Base-by-base conservation (phyloP, 2,329 filamentous ascomycete genomes). In the Chaetomium sp. region DNA sequence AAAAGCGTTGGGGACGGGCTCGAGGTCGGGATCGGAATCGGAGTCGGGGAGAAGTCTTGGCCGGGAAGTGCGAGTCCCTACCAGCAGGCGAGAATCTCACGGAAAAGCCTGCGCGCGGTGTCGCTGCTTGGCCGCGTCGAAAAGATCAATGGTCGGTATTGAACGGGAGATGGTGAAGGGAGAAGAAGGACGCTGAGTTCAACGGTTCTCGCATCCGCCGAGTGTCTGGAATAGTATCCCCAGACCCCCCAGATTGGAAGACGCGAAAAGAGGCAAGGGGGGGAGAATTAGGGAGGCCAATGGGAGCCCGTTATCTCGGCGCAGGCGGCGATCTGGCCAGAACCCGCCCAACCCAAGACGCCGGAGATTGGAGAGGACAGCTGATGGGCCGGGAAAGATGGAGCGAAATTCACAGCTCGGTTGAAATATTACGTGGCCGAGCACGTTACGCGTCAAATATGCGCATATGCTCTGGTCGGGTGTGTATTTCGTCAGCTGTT, bases 261-360 rank as follows among this genome's bases (percentile, higher is more conserved):
- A 36, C 14, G 40, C 9, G 33, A 53, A 8, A 10, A 8, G 46
- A 6, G 9, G 50, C 42, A 34, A 32, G 48, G 12, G 11, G 41
- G 40, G 43, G 40, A 46, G 12, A 32, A 49, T 19, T n/a, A 35
- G 47, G 42, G 6, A 19, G 19, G 45, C 5, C 42, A 46, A 47
- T 27, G 35, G 49, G 48, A 49, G 6, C 33, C 27, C 32, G 32
- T 32, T 47, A 48, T 12, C n/a, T 45, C 27, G 27, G 38, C 37
- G 35, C 37, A 48, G 55, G 49, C 53, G 60, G 56, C 57, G 60
- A 62, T 58, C 50, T 64, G 62, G 60, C 62, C 62, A 62, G 56
- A 59, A 60, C 53, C 41, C 36, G 33, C 40, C 56, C 43, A 58
- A 53, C 57, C 43, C 45, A 49, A 34, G 54, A 53, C 35, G 45